phyloP scores from a whole-genome alignment of 1,139 yeast species.

The Sugiyamaella grinbergsii region DNA sequence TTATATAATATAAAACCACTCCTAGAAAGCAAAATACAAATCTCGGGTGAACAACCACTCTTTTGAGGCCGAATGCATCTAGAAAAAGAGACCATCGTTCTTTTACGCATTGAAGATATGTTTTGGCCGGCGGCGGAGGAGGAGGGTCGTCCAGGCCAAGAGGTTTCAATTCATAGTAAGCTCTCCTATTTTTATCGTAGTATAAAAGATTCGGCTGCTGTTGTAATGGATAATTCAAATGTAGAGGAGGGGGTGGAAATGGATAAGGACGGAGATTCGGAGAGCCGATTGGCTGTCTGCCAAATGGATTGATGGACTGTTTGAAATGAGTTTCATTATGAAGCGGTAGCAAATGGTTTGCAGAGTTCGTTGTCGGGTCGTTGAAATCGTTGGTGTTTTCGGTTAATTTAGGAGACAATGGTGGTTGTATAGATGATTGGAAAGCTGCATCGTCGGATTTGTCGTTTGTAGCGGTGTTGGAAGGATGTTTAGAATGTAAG shows the following conservation, averaged over 20 bases:
- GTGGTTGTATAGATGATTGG: no score
- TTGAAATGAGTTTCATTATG: neutral
- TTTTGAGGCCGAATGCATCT: conserved; percentile 7
- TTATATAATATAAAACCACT: conserved; percentile 5
- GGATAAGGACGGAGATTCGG: neutral
- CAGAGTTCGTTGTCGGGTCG: neutral
- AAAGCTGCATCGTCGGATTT: no score
- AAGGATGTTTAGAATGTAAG: no score
- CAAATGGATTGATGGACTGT: neutral
- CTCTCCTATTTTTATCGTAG: neutral
- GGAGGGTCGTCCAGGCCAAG: neutral
- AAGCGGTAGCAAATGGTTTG: neutral
- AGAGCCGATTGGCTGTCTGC: neutral
- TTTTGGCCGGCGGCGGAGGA: no score
- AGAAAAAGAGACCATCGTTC: no score
- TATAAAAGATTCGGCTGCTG: conserved; percentile 1
- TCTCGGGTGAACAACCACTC: conserved; percentile 15
- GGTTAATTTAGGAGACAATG: neutral
- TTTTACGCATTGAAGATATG: no score
- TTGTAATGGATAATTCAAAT: no score
- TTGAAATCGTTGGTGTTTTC: neutral
- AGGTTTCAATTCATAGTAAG: neutral
- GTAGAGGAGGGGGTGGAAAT: neutral
- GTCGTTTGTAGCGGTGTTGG: no score
- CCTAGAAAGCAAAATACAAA: conserved; percentile 13